Conservation (phyloP, 768 basidiomycete species). For the Agaricus blazei region DNA sequence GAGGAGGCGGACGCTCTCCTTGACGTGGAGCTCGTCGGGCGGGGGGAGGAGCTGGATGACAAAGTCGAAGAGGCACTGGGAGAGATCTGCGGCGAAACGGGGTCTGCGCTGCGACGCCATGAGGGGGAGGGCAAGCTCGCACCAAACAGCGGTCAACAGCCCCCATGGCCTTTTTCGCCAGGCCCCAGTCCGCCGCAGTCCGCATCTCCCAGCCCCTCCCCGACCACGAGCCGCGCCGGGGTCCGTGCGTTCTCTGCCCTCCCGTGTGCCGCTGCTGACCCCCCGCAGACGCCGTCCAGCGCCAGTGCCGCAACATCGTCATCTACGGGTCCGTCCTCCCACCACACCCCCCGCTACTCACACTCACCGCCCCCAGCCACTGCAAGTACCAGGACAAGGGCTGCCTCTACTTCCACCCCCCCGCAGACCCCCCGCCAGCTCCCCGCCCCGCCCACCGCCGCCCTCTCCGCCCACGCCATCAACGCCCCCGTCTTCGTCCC, state of each 20-base stretch:
- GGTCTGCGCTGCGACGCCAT: slow-evolving; percentile 29
- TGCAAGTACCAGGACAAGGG: slow-evolving; percentile 88
- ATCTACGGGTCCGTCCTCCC: slow-evolving; percentile 51
- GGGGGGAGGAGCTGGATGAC: slow-evolving; percentile 90
- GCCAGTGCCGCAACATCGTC: slow-evolving; percentile 86
- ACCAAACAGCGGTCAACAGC: background rate
- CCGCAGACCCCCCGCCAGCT: slow-evolving; percentile 19
- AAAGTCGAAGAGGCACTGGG: slow-evolving; percentile 89
- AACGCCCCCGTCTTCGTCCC: slow-evolving; percentile 87
- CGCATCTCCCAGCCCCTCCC: slow-evolving; percentile 64
- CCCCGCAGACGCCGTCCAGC: slow-evolving; percentile 57
- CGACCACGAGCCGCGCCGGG: slow-evolving; percentile 43
- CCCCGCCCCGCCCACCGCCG: slow-evolving; percentile 20
- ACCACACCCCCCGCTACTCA: no score
- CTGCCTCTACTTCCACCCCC: slow-evolving; percentile 78
- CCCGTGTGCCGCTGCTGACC: background rate
- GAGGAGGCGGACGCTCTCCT: slow-evolving; percentile 93
- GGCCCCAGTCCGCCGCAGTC: slow-evolving; percentile 60
- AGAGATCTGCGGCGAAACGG: slow-evolving; percentile 74
- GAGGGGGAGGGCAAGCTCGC: slow-evolving; percentile 19
- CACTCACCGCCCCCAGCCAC: slow-evolving; percentile 28
- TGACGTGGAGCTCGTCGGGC: slow-evolving; percentile 84
- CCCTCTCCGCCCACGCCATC: slow-evolving; percentile 47
- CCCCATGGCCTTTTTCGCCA: slow-evolving; percentile 65
- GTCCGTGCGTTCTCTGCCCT: slow-evolving; percentile 26